Evolutionary conservation across 2,329 filamentous ascomycete genomes (phyloP), one percentile per base, ranked within the genome.

Genomic region (Talaromyces sp.): DNA sequence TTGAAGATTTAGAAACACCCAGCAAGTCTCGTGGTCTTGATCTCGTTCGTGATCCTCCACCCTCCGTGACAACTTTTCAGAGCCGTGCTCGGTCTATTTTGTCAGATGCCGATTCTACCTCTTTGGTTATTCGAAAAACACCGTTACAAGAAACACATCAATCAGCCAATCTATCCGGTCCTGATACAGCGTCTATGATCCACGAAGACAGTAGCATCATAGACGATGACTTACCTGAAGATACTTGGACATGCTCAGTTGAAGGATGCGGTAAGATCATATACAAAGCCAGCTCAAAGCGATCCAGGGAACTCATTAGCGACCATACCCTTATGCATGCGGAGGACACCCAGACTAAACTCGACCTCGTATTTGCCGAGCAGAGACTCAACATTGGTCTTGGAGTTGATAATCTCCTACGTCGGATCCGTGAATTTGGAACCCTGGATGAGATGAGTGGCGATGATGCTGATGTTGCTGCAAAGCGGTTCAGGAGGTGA

Each of bases 291-390:
- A 71, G 67, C 33, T 71, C 72, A 3, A 74, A 72, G 61, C 69
- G 71, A 33, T 70, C 70, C 18, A 71, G 73, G 61, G 70, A 74
- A 35, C 63, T 71, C 46, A 71, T 75, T 23, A 61, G 68, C n/a
- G 72, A 74, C 37, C 74, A 76, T 61, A 70, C 70, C 7, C 57
- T 75, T 2, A 70, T 68, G 8, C 74, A 76, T 65, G 74, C 72
- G 0, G 70, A 74, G 48, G 74, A 76, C 58, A 74, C 73, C 0
- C 71, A 75, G 56, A 68, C 71, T 12, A 76, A 74, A 59, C 58
- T 76, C 2, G 72, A 75, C 55, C 68, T 76, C 8, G 74, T 76
- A 11, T 68, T 75, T 68, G 68, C 74, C 0, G 74, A 76, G 54
- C 71, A 76, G 50, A 68, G 68, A 31, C 69, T 75, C 3, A 76